These are phyloP conservation scores for Monilinia fructigena DNA, from an alignment of 2,329 filamentous ascomycete species.

Conservation along the genomic window DNA sequence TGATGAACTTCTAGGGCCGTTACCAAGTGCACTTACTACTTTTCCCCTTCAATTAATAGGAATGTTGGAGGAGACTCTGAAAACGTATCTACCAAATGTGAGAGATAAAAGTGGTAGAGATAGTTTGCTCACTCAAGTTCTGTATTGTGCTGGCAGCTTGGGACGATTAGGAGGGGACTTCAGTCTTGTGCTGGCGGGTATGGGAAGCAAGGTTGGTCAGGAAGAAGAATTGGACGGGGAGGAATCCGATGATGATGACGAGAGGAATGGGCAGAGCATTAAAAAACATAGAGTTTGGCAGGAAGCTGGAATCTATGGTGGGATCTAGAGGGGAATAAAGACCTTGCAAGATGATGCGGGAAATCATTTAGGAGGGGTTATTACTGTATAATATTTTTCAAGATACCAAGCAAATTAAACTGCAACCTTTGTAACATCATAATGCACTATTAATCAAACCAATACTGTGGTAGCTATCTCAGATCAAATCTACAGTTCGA, in stretches of 20 bases:
- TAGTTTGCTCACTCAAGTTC: conserved; percentile 84
- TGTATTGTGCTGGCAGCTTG: conserved; percentile 90
- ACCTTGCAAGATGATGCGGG: neutral
- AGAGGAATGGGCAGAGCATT: conserved; percentile 80
- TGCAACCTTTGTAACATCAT: neutral
- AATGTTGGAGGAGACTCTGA: conserved; percentile 74
- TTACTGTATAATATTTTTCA: conserved; percentile 4
- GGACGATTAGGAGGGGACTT: conserved; percentile 91
- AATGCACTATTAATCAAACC: neutral
- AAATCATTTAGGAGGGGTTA: neutral
- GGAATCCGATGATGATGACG: conserved; percentile 46
- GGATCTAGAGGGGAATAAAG: conserved; percentile 41
- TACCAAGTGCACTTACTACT: conserved; percentile 76
- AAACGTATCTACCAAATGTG: conserved; percentile 75
- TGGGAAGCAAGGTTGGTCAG: conserved; percentile 41
- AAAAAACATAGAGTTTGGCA: conserved; percentile 84
- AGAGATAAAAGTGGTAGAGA: conserved; percentile 77
- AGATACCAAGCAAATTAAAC: conserved; percentile 13
- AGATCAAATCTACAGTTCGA: neutral
- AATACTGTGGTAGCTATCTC: neutral
- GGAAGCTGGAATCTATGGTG: conserved; percentile 72
- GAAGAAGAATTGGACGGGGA: conserved; percentile 39
- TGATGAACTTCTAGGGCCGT: conserved; percentile 51
- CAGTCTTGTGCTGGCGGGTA: conserved; percentile 75
- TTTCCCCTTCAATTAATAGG: conserved; percentile 83